A percentile compares a stretch with the other conserved stretches of the same genome.
These are phyloP conservation scores for Metarhizium anisopliae DNA, from an alignment of 2,329 filamentous ascomycete species.

Conservation along the genomic window DNA sequence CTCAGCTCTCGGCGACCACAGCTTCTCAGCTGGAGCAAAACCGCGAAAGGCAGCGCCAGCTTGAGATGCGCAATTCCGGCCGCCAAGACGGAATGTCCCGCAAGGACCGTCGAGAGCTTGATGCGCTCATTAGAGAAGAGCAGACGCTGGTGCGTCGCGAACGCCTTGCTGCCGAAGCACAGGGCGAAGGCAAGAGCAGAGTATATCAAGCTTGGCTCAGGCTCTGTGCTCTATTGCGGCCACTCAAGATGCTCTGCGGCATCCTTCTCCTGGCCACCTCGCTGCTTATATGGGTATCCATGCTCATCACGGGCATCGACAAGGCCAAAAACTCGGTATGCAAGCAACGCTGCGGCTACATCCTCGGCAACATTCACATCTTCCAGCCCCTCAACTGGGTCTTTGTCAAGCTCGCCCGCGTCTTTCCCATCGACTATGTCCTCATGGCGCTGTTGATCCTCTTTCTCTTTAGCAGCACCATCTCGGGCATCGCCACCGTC, in stretches of 20 bases:
- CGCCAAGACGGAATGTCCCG: conserved; percentile 65
- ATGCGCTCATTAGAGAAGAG: conserved; percentile 80
- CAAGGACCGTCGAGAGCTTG: conserved; percentile 83
- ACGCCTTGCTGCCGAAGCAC: conserved; percentile 73
- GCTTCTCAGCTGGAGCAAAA: conserved; percentile 77
- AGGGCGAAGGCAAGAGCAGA: conserved; percentile 66
- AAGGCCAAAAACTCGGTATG: conserved; percentile 94
- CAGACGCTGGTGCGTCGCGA: conserved; percentile 85
- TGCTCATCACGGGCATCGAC: conserved; percentile 93
- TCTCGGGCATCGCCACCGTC: conserved; percentile 75
- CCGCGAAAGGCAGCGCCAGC: conserved; percentile 81
- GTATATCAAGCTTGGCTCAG: conserved; percentile 72
- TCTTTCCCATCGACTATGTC: conserved; percentile 88
- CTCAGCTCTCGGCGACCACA: conserved; percentile 67
- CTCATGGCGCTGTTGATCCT: conserved; percentile 78
- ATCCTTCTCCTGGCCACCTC: conserved; percentile 67
- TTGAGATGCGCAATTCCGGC: conserved; percentile 77
- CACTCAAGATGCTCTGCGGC: conserved; percentile 80
- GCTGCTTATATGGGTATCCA: conserved; percentile 74
- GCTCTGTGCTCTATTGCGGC: conserved; percentile 71
- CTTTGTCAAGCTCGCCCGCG: conserved; percentile 62
- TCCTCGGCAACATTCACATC: conserved; percentile 76
- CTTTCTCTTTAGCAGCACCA: conserved; percentile 80
- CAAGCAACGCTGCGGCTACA: conserved; percentile 84
- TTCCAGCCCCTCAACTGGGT: conserved; percentile 95